These are phyloP conservation scores for Schwanniomyces etchellsii DNA, from an alignment of 1,139 yeast species.

Conservation along the genomic window DNA sequence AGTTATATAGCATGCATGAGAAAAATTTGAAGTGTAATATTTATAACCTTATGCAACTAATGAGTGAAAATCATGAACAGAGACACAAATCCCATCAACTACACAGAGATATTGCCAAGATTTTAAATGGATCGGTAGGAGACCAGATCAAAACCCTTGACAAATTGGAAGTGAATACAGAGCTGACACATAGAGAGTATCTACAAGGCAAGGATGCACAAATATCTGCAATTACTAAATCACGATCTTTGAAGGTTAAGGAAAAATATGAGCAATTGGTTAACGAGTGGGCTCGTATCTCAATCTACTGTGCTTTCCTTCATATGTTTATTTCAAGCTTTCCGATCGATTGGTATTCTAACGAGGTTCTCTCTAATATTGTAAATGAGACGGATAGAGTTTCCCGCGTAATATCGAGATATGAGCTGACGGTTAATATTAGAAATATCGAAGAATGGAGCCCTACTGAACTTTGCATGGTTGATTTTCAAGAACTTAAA, in stretches of 20 bases:
- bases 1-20: conserved; percentile 11
- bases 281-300: conserved; percentile 19
- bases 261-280: conserved; percentile 9
- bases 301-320: conserved; percentile 23
- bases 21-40: conserved; percentile 11
- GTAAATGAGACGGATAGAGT: conserved; percentile 22
- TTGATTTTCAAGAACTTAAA: conserved; percentile 10
- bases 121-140: conserved; percentile 6
- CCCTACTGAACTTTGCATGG: conserved; percentile 6
- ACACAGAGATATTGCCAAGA: conserved; percentile 10
- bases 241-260: not conserved
- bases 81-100: conserved; percentile 3
- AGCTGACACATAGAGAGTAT: no score
- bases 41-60: conserved; percentile 12
- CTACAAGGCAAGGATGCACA: conserved; percentile 1
- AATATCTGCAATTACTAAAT: not conserved
- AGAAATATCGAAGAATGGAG: conserved; percentile 3
- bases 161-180: conserved; percentile 1
- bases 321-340: conserved; percentile 26
- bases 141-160: conserved; percentile 4
- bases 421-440: conserved; percentile 16
- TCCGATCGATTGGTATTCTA: conserved; percentile 34
- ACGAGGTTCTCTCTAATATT: conserved; percentile 18
- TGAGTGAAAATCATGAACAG: conserved; percentile 6
- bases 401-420: conserved; percentile 15